Evolutionary conservation across 2,329 filamentous ascomycete species (phyloP).

Genomic region (Dactylella cylindrospora): DNA sequence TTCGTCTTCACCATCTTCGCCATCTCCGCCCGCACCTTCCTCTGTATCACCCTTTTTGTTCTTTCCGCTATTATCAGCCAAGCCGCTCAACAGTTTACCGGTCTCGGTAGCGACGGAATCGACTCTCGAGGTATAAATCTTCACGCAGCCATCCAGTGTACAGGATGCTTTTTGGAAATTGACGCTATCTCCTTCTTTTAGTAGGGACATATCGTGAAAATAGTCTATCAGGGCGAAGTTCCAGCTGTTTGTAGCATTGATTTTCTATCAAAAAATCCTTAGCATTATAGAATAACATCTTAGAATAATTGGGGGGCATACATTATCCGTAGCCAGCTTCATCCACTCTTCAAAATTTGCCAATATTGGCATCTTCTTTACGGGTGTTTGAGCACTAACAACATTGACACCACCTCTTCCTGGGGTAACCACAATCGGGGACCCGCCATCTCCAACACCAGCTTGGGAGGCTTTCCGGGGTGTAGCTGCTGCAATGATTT

Average conservation of each 20-base stretch:
- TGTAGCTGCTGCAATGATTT: constrained; percentile 79
- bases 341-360: constrained; percentile 99
- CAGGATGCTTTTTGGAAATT: constrained; percentile 99
- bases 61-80: constrained; percentile 74
- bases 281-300: not conserved
- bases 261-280: constrained; percentile 60
- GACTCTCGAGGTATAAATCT: constrained; percentile 97
- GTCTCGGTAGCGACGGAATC: constrained; percentile 98
- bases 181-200: constrained; percentile 94
- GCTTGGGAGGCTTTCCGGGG: constrained; percentile 58
- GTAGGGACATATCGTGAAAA: constrained; percentile 96
- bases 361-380: constrained; percentile 92
- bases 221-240: constrained; percentile 99
- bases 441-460: constrained; percentile 60
- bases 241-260: constrained; percentile 98
- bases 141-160: constrained; percentile 95
- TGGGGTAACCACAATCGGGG: constrained; percentile 50
- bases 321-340: constrained; percentile 99
- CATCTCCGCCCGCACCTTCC: constrained; percentile 62
- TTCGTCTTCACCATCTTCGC: constrained; percentile 63
- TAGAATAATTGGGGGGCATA: constrained; percentile 16
- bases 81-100: constrained; percentile 85
- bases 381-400: constrained; percentile 80
- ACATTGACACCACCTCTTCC: constrained; percentile 62
- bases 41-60: constrained; percentile 70